phyloP scores from a whole-genome alignment of 192 early-diverging fungal species.

The Backusella mclennaniae region DNA sequence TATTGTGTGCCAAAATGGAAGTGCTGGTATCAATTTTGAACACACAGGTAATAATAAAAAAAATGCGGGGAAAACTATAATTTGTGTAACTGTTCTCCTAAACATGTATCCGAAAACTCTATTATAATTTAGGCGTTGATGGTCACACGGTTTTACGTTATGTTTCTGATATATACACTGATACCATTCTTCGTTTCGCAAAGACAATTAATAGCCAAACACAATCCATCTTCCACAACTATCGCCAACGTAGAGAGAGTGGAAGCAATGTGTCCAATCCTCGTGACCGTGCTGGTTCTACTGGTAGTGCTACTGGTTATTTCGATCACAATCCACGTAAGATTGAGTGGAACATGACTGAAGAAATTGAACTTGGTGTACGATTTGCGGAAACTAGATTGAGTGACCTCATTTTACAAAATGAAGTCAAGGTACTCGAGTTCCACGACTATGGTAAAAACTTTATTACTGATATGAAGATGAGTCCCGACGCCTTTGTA shows the following conservation, averaged over 20 bases:
- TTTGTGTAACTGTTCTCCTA: background rate
- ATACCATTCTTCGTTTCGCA: slow-evolving; percentile 49
- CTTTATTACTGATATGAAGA: slow-evolving; percentile 41
- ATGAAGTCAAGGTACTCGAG: slow-evolving; percentile 64
- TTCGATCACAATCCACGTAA: slow-evolving; percentile 42
- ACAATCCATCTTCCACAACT: slow-evolving; percentile 41
- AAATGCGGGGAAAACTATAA: slow-evolving; percentile 1
- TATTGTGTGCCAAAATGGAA: slow-evolving; percentile 74
- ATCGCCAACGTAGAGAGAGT: slow-evolving; percentile 10
- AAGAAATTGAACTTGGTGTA: slow-evolving; percentile 39
- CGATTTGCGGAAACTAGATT: slow-evolving; percentile 48
- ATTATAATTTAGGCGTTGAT: slow-evolving; percentile 40
- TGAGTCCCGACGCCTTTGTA: slow-evolving; percentile 42
- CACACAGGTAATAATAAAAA: slow-evolving; percentile 55
- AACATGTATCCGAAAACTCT: background rate
- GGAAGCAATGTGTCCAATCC: background rate
- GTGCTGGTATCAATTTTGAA: slow-evolving; percentile 90
- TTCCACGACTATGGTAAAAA: slow-evolving; percentile 52
- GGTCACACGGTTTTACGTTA: slow-evolving; percentile 51
- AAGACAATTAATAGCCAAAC: slow-evolving; percentile 46
- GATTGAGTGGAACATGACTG: slow-evolving; percentile 46
- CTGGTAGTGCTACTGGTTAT: background rate
- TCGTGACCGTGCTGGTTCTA: slow-evolving; percentile 1
- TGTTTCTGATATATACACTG: slow-evolving; percentile 52
- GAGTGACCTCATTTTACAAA: slow-evolving; percentile 49